Percentiles rank a stretch among this genome's conserved stretches.
Evolutionary conservation across 2,329 filamentous ascomycete species (phyloP).

Genomic region (Ramularia collo-cygni): DNA sequence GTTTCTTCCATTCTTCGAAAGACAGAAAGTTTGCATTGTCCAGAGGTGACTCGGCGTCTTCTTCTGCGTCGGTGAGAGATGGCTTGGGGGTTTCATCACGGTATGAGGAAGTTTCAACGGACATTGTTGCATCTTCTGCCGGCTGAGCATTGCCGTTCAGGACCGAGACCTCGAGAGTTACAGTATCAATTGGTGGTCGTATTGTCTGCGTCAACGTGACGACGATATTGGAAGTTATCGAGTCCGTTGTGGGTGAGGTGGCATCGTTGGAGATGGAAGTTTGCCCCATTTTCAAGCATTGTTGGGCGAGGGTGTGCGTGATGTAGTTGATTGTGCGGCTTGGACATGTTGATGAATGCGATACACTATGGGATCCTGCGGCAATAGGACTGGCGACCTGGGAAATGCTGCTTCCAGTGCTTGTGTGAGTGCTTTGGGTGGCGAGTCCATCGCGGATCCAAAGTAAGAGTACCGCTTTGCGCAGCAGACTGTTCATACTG

Average conservation of each 20-base stretch:
- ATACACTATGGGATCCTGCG: neutral
- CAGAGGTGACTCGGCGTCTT: slow-evolving; percentile 58
- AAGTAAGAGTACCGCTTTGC: slow-evolving; percentile 16
- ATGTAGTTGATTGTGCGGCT: slow-evolving; percentile 72
- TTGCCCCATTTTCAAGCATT: slow-evolving; percentile 64
- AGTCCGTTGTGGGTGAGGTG: too few species aligned
- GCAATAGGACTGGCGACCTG: neutral
- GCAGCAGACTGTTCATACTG: slow-evolving; percentile 22
- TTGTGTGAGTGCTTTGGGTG: slow-evolving; percentile 9
- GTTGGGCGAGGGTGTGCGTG: slow-evolving; percentile 68
- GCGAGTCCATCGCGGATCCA: slow-evolving; percentile 13
- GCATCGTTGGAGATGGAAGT: too few species aligned
- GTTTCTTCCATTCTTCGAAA: slow-evolving; percentile 97
- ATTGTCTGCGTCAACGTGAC: neutral
- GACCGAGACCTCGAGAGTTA: neutral
- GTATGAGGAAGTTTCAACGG: slow-evolving; percentile 1
- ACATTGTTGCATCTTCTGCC: slow-evolving; percentile 1
- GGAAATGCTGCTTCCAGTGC: slow-evolving; percentile 5
- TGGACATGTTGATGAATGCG: slow-evolving; percentile 34
- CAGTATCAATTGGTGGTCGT: neutral
- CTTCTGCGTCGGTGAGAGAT: slow-evolving; percentile 36
- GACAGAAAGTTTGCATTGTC: slow-evolving; percentile 83
- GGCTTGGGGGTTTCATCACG: too few species aligned
- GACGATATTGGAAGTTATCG: neutral
- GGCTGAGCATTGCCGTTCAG: neutral